Evolutionary conservation across 2,329 filamentous ascomycete genomes (phyloP), one percentile per base, ranked within the genome.

Genomic region (Fusarium sp.): DNA sequence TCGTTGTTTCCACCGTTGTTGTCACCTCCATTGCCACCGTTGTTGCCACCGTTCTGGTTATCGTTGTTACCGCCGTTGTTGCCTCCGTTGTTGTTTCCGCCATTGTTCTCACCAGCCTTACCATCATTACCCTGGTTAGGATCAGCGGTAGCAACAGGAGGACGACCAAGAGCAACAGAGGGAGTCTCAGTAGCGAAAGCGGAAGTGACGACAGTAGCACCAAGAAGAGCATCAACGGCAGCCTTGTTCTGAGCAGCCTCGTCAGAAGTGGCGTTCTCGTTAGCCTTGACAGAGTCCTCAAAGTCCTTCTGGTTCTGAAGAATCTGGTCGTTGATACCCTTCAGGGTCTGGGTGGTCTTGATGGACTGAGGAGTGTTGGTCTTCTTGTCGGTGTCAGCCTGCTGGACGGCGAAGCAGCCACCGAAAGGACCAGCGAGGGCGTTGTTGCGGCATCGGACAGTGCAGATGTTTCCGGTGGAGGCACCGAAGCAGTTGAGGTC

Each of bases 381-480:
- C 51, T 76, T 82, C 47, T 82, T 62, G 0, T 76, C 71, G 2
- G 73, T 67, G 24, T 88, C 87, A 30, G 79, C 78, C 73, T 90
- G 88, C 76, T 88, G 84, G 20, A 89, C 82, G 4, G 86, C 79
- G 75, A 89, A 85, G 78, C 87, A 90, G 53, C 87, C 84, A 41
- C 85, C 85, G 58, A 89, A 89, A 15, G 86, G 86, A 7, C 86
- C 86, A 12, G 86, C 86, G 6, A 84, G 77, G 6, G 86, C 85
- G 59, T 84, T 86, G 80, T 90, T 90, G 22, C 86, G 82, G 81
- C 87, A 89, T 38, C 87, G 84, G 22, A 89, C 81, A 1, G 87
- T 89, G 81, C 86, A 88, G 41, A 88, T 74, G 58, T 88, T 85
- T 45, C 88, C 88, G 3, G 86, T 87, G 0, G 87, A 87, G 10